phyloP scores from a whole-genome alignment of 371 early-diverging fungal genomes.

The Mucor indicus region DNA sequence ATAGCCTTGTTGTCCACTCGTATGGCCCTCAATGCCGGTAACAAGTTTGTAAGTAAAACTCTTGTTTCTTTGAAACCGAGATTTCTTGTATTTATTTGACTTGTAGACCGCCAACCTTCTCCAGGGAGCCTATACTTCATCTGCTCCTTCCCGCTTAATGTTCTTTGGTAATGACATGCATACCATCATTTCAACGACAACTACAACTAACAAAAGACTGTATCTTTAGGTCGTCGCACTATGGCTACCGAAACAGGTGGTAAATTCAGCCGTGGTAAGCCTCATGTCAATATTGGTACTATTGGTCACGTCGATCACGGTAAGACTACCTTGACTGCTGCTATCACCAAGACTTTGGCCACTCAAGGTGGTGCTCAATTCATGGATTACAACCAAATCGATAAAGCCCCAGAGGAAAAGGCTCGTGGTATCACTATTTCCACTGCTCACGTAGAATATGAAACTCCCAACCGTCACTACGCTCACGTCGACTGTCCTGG shows the following conservation, averaged over 20 bases:
- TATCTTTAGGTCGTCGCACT: constrained; percentile 38
- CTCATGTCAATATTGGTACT: constrained; percentile 99
- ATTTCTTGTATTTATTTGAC: not conserved
- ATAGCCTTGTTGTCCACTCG: constrained; percentile 40
- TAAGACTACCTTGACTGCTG: constrained; percentile 99
- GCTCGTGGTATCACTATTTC: constrained; percentile 97
- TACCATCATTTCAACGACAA: too few species aligned
- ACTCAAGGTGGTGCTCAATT: constrained; percentile 79
- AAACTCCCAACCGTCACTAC: constrained; percentile 89
- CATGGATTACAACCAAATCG: constrained; percentile 93
- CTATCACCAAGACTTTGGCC: constrained; percentile 96
- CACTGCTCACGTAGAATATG: constrained; percentile 96
- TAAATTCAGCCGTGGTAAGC: constrained; percentile 79
- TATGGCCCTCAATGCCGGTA: constrained; percentile 38
- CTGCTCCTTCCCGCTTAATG: constrained; percentile 42
- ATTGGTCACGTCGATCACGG: constrained; percentile 99
- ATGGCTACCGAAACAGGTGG: constrained; percentile 48
- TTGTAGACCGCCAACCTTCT: constrained; percentile 40
- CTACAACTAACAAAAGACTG: too few species aligned
- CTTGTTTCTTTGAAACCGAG: not conserved
- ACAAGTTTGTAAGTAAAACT: constrained; percentile 37
- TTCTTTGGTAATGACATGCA: constrained; percentile 30
- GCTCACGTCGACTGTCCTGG: constrained; percentile 99
- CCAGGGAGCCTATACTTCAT: constrained; percentile 33
- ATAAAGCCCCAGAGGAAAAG: constrained; percentile 97